Base-by-base conservation (phyloP, 495 filamentous ascomycete species). In the Penicillium lagena region DNA sequence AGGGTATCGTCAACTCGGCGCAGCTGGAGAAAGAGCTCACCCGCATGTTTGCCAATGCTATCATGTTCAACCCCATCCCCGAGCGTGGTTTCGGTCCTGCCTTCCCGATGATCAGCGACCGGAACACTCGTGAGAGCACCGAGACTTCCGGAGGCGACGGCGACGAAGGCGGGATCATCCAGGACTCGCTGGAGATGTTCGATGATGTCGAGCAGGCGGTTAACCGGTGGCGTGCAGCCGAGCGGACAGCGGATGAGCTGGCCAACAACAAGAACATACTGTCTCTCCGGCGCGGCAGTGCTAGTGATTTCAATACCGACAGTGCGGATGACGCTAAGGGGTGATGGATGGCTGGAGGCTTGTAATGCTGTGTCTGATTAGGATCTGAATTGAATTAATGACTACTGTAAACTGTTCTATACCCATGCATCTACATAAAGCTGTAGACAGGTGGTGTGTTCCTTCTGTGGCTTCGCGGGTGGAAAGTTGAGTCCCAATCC, bases 11-110 rank as follows among this genome's bases (percentile, higher is more conserved):
- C 59, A 98, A 97, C 66, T 87, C 82, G n/a, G 78, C 82, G 4
- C 93, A 98, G 59, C 72, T 98, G 11, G 93, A 98, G 58, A 89
- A 91, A 51, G 91, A 96, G 59, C 64, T 98, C n/a, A 89, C 93
- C 50, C 86, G 91, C 53, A 95, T 97, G 85, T 96, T 96, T 56
- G 85, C 87, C 40, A 98, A 98, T 56, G 91, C 91, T 11, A 82
- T 96, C 57, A 96, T 97, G 93, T 98, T 89, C 75, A 98, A 97
- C 51, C 80, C 85, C 1, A 80, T 87, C 46, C 77, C 83, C 0
- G 66, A 76, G 33, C 81, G 85, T 32, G 84, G 85, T 0, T 79
- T 87, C 32, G 83, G 85, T 0, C 78, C 73, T 3, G 68, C 70
- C 3, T 85, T 86, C 51, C 62, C 77, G 7, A 67, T 73, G 66